Base-by-base conservation (phyloP, 257 asterid species). In the Scutellaria minor region DNA sequence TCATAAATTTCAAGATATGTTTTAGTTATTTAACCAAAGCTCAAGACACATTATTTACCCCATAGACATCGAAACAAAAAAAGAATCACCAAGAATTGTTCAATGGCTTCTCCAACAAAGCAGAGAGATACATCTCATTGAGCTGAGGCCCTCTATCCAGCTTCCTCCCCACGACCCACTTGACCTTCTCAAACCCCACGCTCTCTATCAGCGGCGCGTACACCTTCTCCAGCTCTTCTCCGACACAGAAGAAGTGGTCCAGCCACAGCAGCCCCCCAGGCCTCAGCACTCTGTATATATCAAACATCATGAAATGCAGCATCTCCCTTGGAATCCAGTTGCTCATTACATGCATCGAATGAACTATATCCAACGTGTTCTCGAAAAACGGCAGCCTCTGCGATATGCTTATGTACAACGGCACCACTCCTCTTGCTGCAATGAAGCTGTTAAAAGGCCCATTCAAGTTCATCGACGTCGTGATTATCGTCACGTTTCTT, bases 231-330 rank as follows among this genome's bases (percentile, higher is more conserved):
- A 86, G 53, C 82, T 90, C 78, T 1, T 80, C 85, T 39, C 84
- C 83, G 5, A 81, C 82, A 67, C 96, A 84, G 80, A 90, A 90
- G 9, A 90, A 88, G 74, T 84, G 91, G 69, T 90, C 92, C 60
- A 88, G 65, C 96, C 96, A 88, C 73, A 90, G 85, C 71, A 88
- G 52, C 0, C 93, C 97, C 0, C 97, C 97, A 3, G 93, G 93
- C 69, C 97, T 72, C 10, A 88, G 83, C 63, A 84, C 91, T 64
- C 95, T 79, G 45, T 90, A 88, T 53, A 88, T 76, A 55, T 90
- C 97, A 50, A 85, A 90, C 5, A 88, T 9, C 79, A 88, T 55
- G 76, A 88, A 90, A 46, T 90, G 86, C 64, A 90, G 74, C 80
- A 88, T 13, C 22, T 77, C 79, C 6, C 78, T 66, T 2, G 97